Evolutionary conservation across 1,284 basidiomycete genomes (phyloP).

Genomic region (Rhodotorula sp.): DNA sequence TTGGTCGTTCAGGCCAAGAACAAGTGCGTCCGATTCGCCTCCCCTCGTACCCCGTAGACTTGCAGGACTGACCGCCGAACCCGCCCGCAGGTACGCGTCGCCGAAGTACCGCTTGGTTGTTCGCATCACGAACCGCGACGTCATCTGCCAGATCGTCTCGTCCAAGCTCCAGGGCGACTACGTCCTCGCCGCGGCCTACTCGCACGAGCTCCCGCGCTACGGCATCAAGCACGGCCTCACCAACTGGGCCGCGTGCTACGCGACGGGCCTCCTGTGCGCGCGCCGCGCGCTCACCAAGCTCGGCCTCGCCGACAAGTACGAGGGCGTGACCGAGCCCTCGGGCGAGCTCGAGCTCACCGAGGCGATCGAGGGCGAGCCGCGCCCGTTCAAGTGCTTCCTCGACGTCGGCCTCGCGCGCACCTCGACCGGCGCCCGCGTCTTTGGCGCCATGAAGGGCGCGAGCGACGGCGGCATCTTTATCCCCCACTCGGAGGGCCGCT

Average conservation of each 20-base stretch:
- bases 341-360: constrained; percentile 83
- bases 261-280: constrained; percentile 92
- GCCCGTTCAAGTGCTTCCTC: constrained; percentile 98
- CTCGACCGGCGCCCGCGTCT: constrained; percentile 96
- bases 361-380: constrained; percentile 85
- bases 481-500: constrained; percentile 96
- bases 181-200: constrained; percentile 81
- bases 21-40: constrained; percentile 58
- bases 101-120: constrained; percentile 99
- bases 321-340: constrained; percentile 90
- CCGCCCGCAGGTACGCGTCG: constrained; percentile 68
- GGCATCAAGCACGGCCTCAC: constrained; percentile 98
- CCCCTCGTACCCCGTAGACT: no score
- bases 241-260: constrained; percentile 98
- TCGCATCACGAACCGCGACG: constrained; percentile 59
- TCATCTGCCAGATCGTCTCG: constrained; percentile 68
- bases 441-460: constrained; percentile 99
- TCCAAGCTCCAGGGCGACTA: constrained; percentile 97
- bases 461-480: constrained; percentile 98
- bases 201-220: constrained; percentile 90
- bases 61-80: no score
- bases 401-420: constrained; percentile 98
- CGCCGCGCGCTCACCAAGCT: constrained; percentile 94
- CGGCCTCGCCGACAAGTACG: constrained; percentile 97
- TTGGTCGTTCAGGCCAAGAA: constrained; percentile 98